Base-by-base conservation (phyloP, 2,329 filamentous ascomycete species). In the Chaetomiaceae sp. region DNA sequence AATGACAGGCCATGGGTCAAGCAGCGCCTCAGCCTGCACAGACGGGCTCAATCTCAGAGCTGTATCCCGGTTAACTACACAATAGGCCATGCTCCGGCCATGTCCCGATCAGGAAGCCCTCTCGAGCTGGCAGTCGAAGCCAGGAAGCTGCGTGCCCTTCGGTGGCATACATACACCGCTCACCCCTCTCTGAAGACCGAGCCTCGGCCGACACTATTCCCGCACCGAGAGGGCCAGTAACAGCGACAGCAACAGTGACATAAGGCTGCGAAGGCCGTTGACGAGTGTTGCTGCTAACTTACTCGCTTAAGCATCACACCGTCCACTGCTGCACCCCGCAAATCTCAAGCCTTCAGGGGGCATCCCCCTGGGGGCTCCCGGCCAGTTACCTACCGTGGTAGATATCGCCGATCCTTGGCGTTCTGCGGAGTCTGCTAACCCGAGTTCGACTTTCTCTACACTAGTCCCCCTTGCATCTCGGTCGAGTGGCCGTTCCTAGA, bases 311-410 rank as follows among this genome's bases (percentile, higher is more conserved):
- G 53, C 46, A 47, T 34, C 37, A 44, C 40, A 20, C 33, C 11
- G 14, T 9, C 9, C 10, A 29, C 25, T 36, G 27, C 57, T 58
- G 57, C 51, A 58, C 54, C 57, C 54, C 57, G 57, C 57, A 57
- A 58, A 53, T 51, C 50, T 49, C 43, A 42, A 21, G 11, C 40
- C 5, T 25, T 25, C 32, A 41, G 29, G 41, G 18, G 14, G 16
- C 44, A 27, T 27, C 18, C 16, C 34, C 18, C 13, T 18, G 10
- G 27, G 29, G 30, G n/a, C 8, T 18, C 29, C 43, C 30, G n/a
- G 18, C 13, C 20, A 23, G 30, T 25, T 5, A 33, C 18, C 29
- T 20, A 14, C 33, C 38, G 23, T 29, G 4, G 20, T 36, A 14
- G 32, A 27, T 32, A 13, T 14, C 20, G 29, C 13, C 48, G 34